These are phyloP conservation scores for Uronychia binucleata DNA, from an alignment of 73 alveolate genomes.

Conservation along the genomic window DNA sequence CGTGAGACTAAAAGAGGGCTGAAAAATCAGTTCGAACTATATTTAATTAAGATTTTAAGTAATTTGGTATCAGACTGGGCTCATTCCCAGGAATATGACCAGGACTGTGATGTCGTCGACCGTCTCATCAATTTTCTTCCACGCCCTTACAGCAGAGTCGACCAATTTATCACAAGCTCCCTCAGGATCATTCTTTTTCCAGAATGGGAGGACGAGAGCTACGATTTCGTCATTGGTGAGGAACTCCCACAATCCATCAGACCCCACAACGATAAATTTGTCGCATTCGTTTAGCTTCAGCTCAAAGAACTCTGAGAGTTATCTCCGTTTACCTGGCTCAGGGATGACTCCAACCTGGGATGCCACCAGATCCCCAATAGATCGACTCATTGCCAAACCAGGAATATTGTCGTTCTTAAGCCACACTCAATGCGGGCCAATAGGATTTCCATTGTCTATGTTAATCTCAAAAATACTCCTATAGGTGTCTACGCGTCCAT, in stretches of 20 bases:
- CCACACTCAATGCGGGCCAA: conserved; percentile 58
- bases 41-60: not conserved
- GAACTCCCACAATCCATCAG: conserved; percentile 68
- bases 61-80: no score
- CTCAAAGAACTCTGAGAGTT: not conserved
- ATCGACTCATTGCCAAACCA: conserved; percentile 64
- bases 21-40: not conserved
- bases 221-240: conserved; percentile 43
- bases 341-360: conserved; percentile 46
- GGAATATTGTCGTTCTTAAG: conserved; percentile 53
- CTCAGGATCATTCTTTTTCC: conserved; percentile 50
- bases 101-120: conserved; percentile 50
- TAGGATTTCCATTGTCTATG: conserved; percentile 1
- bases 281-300: not conserved
- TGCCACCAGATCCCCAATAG: conserved; percentile 54
- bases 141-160: conserved; percentile 14
- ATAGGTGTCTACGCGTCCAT: conserved; percentile 87
- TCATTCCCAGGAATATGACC: conserved; percentile 34
- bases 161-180: conserved; percentile 56
- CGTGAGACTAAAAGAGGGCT: not conserved
- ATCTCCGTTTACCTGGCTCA: conserved; percentile 22
- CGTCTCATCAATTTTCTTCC: conserved; percentile 50
- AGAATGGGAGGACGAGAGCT: conserved; percentile 40
- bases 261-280: conserved; percentile 51
- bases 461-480: conserved; percentile 3